Percentiles rank a stretch among this genome's conserved stretches.
Evolutionary conservation across 805 yeast species (phyloP).

Genomic region (Candida montana): DNA sequence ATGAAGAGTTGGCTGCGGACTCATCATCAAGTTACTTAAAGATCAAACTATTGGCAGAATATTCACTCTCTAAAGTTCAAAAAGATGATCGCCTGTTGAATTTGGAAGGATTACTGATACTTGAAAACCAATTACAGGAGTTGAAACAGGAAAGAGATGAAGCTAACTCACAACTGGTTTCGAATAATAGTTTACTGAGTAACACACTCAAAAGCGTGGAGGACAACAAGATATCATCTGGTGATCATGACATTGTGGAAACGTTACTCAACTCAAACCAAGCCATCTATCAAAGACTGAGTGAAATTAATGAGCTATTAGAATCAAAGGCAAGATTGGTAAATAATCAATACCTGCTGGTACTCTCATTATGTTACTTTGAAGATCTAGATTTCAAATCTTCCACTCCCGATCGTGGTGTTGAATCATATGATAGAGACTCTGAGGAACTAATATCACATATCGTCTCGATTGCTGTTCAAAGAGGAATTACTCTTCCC

Average conservation of each 20-base stretch:
- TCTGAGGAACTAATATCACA: constrained; percentile 22
- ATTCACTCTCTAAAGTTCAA: constrained; percentile 14
- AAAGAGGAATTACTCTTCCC: constrained; percentile 20
- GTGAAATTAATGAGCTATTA: constrained; percentile 9
- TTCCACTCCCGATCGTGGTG: background rate
- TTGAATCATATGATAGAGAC: constrained; percentile 4
- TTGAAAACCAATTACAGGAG: constrained; percentile 7
- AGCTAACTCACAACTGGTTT: constrained; percentile 12
- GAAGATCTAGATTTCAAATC: constrained; percentile 15
- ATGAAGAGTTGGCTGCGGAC: constrained; percentile 13
- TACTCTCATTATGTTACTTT: constrained; percentile 19
- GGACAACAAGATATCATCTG: background rate
- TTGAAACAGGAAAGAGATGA: constrained; percentile 13
- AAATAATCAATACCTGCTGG: constrained; percentile 16
- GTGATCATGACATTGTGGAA: constrained; percentile 7
- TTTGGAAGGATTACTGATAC: constrained; percentile 11
- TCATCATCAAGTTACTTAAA: constrained; percentile 13
- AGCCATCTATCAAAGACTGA: constrained; percentile 8
- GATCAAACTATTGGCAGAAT: constrained; percentile 19
- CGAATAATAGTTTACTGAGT: constrained; percentile 10
- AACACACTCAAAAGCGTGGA: constrained; percentile 2
- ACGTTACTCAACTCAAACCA: constrained; percentile 13
- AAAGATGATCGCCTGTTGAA: constrained; percentile 10
- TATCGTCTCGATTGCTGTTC: constrained; percentile 24
- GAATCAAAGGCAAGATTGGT: constrained; percentile 4